Evolutionary conservation across 257 asterid genomes (phyloP).

Genomic region (Salvia miltiorrhiza): DNA sequence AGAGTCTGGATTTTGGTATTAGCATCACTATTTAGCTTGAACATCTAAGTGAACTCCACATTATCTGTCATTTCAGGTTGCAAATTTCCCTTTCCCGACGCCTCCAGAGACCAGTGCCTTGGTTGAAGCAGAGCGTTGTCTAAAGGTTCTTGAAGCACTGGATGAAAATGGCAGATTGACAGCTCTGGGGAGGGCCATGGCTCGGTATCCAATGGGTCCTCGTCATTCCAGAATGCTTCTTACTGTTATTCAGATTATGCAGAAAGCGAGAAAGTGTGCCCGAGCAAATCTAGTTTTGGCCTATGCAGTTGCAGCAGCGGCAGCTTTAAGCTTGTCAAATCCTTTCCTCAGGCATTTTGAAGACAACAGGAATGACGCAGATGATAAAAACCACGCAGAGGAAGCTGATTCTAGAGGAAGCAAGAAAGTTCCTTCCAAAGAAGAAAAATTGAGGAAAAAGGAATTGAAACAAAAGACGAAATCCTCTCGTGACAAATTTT

Average conservation of each 20-base stretch:
- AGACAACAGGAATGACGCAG: conserved; percentile 35
- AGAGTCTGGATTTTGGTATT: background rate
- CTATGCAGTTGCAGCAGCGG: conserved; percentile 82
- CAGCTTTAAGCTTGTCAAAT: conserved; percentile 81
- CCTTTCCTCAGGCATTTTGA: conserved; percentile 56
- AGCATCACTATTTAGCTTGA: background rate
- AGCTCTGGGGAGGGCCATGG: conserved; percentile 88
- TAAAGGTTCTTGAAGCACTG: conserved; percentile 88
- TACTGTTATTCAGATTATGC: conserved; percentile 76
- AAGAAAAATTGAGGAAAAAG: conserved; percentile 59
- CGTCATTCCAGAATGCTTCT: conserved; percentile 99
- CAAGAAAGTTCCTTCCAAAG: conserved; percentile 31
- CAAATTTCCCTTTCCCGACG: conserved; percentile 91
- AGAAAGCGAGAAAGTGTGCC: conserved; percentile 26
- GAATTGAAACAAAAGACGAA: conserved; percentile 59
- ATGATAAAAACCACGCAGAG: conserved; percentile 26
- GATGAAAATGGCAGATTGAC: conserved; percentile 73
- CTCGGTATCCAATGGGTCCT: conserved; percentile 93
- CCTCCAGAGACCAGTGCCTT: conserved; percentile 76
- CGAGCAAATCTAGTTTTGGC: conserved; percentile 73
- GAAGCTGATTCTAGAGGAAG: conserved; percentile 26
- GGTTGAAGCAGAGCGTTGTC: conserved; percentile 80
- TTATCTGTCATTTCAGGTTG: conserved; percentile 52
- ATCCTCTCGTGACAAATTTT: conserved; percentile 59
- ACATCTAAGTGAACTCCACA: conserved; percentile 1